Conservation (phyloP, 139 green algal genomes). For the Chlorella sp. region DNA sequence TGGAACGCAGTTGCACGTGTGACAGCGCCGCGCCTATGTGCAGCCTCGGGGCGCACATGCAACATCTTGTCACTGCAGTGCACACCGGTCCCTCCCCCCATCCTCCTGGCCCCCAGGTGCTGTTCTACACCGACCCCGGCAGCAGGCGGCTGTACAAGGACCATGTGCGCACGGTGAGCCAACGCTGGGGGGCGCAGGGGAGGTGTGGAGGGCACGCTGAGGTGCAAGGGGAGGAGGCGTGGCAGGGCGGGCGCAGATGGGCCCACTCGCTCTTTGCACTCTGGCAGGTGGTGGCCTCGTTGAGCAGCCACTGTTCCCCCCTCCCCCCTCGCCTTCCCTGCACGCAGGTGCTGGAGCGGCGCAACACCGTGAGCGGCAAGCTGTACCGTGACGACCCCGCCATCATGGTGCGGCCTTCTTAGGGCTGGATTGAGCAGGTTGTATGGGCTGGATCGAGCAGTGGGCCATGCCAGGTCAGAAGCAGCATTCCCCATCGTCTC, state of each 20-base stretch:
- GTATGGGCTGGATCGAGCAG: no score
- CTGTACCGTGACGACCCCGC: conserved; percentile 76
- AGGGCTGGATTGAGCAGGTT: no score
- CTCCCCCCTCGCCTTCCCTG: not conserved
- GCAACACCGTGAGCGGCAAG: conserved; percentile 57
- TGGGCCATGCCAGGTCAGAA: no score
- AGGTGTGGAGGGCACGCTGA: not conserved
- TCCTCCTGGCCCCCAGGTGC: conserved; percentile 53
- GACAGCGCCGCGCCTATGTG: no score
- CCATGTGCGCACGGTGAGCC: conserved; percentile 53
- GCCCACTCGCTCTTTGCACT: no score
- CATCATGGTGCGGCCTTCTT: conserved; percentile 56
- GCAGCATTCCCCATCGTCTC: no score
- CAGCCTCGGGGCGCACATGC: no score
- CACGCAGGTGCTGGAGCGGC: conserved; percentile 30
- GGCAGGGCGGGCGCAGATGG: not conserved
- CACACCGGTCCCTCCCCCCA: no score
- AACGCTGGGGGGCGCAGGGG: not conserved
- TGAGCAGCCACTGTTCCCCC: not conserved
- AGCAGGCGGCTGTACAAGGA: conserved; percentile 64
- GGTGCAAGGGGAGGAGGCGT: not conserved
- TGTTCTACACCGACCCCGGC: conserved; percentile 75
- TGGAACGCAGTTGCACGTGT: no score
- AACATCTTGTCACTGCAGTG: no score
- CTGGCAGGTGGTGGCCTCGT: no score